Conservation (phyloP, 495 filamentous ascomycete species). For the Aspergillus taichungensis region DNA sequence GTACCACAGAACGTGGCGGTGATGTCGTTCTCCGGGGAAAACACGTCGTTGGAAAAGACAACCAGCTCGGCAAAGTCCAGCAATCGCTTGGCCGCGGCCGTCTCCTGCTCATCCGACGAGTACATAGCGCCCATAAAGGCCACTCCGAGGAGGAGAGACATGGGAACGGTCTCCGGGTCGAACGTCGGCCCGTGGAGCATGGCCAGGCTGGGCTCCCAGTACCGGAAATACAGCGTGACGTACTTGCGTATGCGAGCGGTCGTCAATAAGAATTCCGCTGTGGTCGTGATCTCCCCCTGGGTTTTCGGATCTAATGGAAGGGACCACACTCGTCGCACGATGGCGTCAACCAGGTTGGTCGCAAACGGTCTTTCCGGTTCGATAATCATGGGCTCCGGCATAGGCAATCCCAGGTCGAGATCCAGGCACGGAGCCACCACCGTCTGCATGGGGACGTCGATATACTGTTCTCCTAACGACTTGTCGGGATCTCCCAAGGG, state of each 20-base stretch:
- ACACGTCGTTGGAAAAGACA: slow-evolving; percentile 34
- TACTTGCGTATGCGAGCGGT: slow-evolving; percentile 36
- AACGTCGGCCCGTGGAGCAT: slow-evolving; percentile 35
- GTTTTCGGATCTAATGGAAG: slow-evolving; percentile 28
- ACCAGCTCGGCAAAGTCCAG: slow-evolving; percentile 41
- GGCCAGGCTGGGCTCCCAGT: slow-evolving; percentile 39
- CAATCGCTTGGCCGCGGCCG: slow-evolving; percentile 28
- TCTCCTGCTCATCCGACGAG: slow-evolving; percentile 30
- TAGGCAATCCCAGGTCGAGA: slow-evolving; percentile 9
- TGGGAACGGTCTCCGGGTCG: slow-evolving; percentile 24
- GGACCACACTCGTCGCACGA: slow-evolving; percentile 28
- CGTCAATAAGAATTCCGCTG: slow-evolving; percentile 31
- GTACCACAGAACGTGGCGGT: slow-evolving; percentile 18
- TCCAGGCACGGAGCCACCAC: slow-evolving; percentile 12
- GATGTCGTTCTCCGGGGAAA: slow-evolving; percentile 35
- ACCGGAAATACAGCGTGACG: slow-evolving; percentile 33
- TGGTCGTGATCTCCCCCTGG: slow-evolving; percentile 32
- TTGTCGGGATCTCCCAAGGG: slow-evolving; percentile 30
- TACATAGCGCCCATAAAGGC: slow-evolving; percentile 43
- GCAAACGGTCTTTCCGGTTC: slow-evolving; percentile 32
- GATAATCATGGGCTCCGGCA: slow-evolving; percentile 11
- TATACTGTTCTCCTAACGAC: slow-evolving; percentile 14
- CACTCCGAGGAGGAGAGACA: slow-evolving; percentile 31
- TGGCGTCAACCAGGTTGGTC: slow-evolving; percentile 28
- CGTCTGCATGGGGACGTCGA: slow-evolving; percentile 11